Percentiles rank a stretch among this genome's conserved stretches.
phyloP scores from a whole-genome alignment of 495 filamentous ascomycete species.

The Tuber aestivum region DNA sequence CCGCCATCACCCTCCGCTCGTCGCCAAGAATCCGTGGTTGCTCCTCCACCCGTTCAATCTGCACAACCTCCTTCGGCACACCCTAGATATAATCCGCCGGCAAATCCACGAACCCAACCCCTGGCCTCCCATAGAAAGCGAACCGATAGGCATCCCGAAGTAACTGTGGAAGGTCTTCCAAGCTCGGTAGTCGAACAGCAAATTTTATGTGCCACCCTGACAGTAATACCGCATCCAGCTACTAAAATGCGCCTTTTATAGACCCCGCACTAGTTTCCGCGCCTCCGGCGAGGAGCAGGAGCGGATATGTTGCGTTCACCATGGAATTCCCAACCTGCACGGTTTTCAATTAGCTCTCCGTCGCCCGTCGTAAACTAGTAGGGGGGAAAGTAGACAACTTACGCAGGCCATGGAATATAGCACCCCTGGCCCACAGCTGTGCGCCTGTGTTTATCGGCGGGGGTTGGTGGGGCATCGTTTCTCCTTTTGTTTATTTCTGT shows the following conservation, averaged over 20 bases:
- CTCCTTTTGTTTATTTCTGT: background rate
- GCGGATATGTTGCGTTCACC: slow-evolving; percentile 54
- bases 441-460: slow-evolving; percentile 47
- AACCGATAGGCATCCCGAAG: slow-evolving; percentile 54
- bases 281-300: slow-evolving; percentile 56
- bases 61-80: too few relatives aligned
- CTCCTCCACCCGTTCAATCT: slow-evolving; percentile 40
- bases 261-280: slow-evolving; percentile 52
- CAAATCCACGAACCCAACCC: slow-evolving; percentile 56
- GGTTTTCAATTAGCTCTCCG: slow-evolving; percentile 12
- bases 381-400: slow-evolving; percentile 25
- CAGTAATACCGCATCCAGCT: slow-evolving; percentile 56
- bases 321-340: slow-evolving; percentile 53
- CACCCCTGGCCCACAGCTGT: slow-evolving; percentile 56
- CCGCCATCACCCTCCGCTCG: slow-evolving; percentile 45
- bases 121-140: slow-evolving; percentile 56
- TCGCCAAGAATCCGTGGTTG: slow-evolving; percentile 49
- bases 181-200: slow-evolving; percentile 49
- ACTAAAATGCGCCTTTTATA: slow-evolving; percentile 58
- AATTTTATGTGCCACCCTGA: slow-evolving; percentile 56
- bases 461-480: background rate
- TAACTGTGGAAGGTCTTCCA: slow-evolving; percentile 50
- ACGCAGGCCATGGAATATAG: slow-evolving; percentile 60
- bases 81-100: slow-evolving; percentile 56
- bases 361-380: slow-evolving; percentile 1